A percentile compares a stretch with the other conserved stretches of the same genome.
Evolutionary conservation across 2,329 filamentous ascomycete genomes (phyloP).

Genomic region (Colletotrichum falcatum): DNA sequence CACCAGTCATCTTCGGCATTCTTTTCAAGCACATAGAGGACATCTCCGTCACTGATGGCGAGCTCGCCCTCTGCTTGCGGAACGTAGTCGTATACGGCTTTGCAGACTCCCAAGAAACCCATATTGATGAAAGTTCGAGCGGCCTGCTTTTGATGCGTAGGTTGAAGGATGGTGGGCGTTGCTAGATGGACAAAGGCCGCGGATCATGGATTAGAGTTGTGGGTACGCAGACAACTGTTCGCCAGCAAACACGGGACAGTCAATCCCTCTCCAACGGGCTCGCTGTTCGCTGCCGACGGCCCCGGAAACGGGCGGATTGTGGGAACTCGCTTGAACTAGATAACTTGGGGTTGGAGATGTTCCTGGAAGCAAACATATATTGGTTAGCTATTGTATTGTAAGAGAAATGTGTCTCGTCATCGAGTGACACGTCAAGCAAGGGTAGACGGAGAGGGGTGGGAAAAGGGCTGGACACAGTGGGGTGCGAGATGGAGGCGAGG

Average conservation of each 20-base stretch:
- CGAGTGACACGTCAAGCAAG: neutral
- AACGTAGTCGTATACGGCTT: constrained; percentile 91
- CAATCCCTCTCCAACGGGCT: constrained; percentile 13
- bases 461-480: neutral
- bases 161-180: neutral
- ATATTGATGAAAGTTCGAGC: constrained; percentile 59
- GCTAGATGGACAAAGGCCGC: constrained; percentile 4
- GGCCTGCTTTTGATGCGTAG: neutral
- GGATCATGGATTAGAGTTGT: neutral
- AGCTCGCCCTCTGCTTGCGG: constrained; percentile 90
- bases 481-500: neutral
- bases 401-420: no score
- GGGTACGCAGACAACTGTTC: neutral
- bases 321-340: neutral
- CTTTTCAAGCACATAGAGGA: constrained; percentile 91
- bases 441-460: neutral
- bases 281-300: constrained; percentile 26
- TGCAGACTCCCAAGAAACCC: constrained; percentile 93
- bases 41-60: constrained; percentile 84
- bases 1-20: constrained; percentile 86
- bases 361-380: neutral
- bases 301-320: constrained; percentile 11
- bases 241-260: constrained; percentile 1
- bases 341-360: neutral
- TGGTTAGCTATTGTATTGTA: neutral